These are phyloP conservation scores for Colletotrichum tropicale DNA, from an alignment of 2,329 filamentous ascomycete genomes.

Conservation along the genomic window DNA sequence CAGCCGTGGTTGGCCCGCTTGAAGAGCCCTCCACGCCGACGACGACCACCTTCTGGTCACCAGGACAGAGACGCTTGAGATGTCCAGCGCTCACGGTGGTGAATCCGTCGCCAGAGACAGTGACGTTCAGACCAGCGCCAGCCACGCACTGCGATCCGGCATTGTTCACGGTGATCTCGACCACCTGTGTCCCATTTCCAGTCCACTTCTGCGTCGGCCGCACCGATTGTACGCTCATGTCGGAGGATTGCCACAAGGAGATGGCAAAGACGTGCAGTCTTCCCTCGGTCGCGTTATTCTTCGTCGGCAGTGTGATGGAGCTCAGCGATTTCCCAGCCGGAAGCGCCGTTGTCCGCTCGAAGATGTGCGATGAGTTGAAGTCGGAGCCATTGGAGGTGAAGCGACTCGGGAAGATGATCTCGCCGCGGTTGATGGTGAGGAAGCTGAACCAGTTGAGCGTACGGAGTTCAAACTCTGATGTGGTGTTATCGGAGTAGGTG, in stretches of 20 bases:
- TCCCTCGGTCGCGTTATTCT: slow-evolving; percentile 36
- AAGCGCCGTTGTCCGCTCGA: slow-evolving; percentile 45
- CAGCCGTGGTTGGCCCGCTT: slow-evolving; percentile 24
- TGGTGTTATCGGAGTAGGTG: slow-evolving; percentile 44
- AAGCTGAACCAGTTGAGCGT: slow-evolving; percentile 47
- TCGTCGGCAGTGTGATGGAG: slow-evolving; percentile 44
- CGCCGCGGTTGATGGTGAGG: slow-evolving; percentile 48
- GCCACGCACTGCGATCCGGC: slow-evolving; percentile 37
- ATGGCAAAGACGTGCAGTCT: slow-evolving; percentile 48
- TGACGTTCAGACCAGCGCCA: slow-evolving; percentile 29
- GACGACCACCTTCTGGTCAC: slow-evolving; percentile 44
- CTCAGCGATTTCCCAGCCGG: slow-evolving; percentile 39
- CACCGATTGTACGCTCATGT: slow-evolving; percentile 39
- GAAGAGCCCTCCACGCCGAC: slow-evolving; percentile 38
- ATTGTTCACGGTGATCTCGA: slow-evolving; percentile 45
- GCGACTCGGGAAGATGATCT: slow-evolving; percentile 46
- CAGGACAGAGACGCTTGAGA: slow-evolving; percentile 46
- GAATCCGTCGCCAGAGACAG: slow-evolving; percentile 40
- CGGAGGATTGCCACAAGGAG: slow-evolving; percentile 32
- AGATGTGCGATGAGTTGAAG: slow-evolving; percentile 48
- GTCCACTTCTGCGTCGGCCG: slow-evolving; percentile 48
- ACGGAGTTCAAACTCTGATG: slow-evolving; percentile 44
- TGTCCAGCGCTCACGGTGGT: slow-evolving; percentile 42
- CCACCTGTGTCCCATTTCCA: slow-evolving; percentile 36
- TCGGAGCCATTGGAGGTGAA: slow-evolving; percentile 44